Conservation (phyloP, 2,329 filamentous ascomycete species). For the Phialemoniopsis sp. region DNA sequence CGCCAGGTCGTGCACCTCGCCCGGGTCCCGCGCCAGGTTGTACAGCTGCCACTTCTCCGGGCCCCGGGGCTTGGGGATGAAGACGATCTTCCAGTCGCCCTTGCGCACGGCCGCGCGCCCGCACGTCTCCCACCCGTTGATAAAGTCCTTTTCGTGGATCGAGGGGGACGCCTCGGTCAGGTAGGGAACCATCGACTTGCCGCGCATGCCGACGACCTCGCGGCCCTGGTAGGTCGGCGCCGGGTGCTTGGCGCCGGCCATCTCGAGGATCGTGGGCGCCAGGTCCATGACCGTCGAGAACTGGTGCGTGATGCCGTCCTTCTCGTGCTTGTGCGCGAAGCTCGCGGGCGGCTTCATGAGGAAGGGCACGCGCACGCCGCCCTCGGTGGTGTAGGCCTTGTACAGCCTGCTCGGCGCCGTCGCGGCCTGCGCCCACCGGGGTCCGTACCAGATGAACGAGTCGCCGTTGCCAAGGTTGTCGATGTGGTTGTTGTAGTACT, state of each 20-base stretch:
- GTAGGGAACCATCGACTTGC: constrained; percentile 26
- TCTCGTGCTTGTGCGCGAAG: constrained; percentile 15
- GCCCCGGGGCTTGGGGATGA: constrained; percentile 42
- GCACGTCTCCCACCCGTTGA: constrained; percentile 30
- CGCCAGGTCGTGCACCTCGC: constrained; percentile 34
- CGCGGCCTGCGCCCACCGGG: constrained; percentile 41
- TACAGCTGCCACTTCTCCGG: constrained; percentile 46
- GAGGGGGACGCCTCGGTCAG: constrained; percentile 16
- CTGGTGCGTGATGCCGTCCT: constrained; percentile 33
- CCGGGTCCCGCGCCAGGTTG: constrained; percentile 37
- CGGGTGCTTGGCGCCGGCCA: constrained; percentile 44
- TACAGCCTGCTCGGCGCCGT: constrained; percentile 20
- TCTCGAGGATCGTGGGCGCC: constrained; percentile 41
- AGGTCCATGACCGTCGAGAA: constrained; percentile 52
- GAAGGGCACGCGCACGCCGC: constrained; percentile 49
- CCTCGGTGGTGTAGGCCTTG: constrained; percentile 35
- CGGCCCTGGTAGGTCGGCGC: constrained; percentile 39
- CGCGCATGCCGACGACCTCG: constrained; percentile 24
- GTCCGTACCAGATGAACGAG: constrained; percentile 55
- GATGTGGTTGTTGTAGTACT: constrained; percentile 52
- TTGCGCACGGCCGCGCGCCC: constrained; percentile 25
- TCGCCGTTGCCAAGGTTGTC: constrained; percentile 50
- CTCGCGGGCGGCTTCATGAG: constrained; percentile 23
- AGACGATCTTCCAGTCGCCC: constrained; percentile 35
- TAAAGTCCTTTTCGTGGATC: constrained; percentile 28